Percentiles rank a stretch among this genome's conserved stretches.
These are phyloP conservation scores for Aspergillus incahuasiensis DNA, from an alignment of 495 filamentous ascomycete species.

Conservation along the genomic window DNA sequence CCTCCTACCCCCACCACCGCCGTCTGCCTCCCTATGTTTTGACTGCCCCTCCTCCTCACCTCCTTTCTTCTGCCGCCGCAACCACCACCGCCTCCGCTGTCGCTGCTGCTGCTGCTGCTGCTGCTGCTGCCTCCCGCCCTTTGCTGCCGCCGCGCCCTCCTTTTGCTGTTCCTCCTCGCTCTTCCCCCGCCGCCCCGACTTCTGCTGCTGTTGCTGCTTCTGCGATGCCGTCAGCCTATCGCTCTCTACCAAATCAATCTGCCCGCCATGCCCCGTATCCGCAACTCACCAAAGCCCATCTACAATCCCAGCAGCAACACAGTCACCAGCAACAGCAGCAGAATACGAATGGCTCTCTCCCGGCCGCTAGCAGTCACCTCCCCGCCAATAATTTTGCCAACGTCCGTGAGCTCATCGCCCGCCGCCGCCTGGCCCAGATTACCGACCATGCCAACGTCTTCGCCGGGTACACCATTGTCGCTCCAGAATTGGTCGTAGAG, in stretches of 20 bases:
- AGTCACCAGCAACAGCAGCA: slow-evolving; percentile 22
- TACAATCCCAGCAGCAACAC: slow-evolving; percentile 15
- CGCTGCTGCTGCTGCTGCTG: slow-evolving; percentile 10
- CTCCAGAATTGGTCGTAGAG: slow-evolving; percentile 45
- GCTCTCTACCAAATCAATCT: slow-evolving; percentile 40
- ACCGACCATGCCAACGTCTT: slow-evolving; percentile 50
- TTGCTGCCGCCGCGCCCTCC: slow-evolving; percentile 36
- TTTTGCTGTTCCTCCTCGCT: slow-evolving; percentile 30
- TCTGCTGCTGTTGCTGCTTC: slow-evolving; percentile 37
- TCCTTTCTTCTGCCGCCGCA: slow-evolving; percentile 18
- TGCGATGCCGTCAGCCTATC: slow-evolving; percentile 51
- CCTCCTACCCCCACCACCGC: slow-evolving; percentile 33
- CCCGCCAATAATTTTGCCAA: slow-evolving; percentile 46
- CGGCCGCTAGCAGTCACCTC: slow-evolving; percentile 18
- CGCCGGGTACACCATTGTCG: slow-evolving; percentile 45
- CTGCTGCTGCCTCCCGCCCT: slow-evolving; percentile 26
- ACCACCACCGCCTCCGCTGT: slow-evolving; percentile 22
- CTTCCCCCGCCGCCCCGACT: slow-evolving; percentile 28
- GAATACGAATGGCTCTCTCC: slow-evolving; percentile 7
- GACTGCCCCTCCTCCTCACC: slow-evolving; percentile 17
- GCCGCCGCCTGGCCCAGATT: slow-evolving; percentile 46
- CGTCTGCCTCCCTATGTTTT: slow-evolving; percentile 28
- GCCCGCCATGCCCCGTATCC: slow-evolving; percentile 42
- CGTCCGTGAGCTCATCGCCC: slow-evolving; percentile 45
- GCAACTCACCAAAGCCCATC: slow-evolving; percentile 36